Percentiles rank a stretch among this genome's conserved stretches.
These are phyloP conservation scores for Hyaloperonospora arabidopsidis DNA, from an alignment of 352 stramenopile species.

Conservation along the genomic window DNA sequence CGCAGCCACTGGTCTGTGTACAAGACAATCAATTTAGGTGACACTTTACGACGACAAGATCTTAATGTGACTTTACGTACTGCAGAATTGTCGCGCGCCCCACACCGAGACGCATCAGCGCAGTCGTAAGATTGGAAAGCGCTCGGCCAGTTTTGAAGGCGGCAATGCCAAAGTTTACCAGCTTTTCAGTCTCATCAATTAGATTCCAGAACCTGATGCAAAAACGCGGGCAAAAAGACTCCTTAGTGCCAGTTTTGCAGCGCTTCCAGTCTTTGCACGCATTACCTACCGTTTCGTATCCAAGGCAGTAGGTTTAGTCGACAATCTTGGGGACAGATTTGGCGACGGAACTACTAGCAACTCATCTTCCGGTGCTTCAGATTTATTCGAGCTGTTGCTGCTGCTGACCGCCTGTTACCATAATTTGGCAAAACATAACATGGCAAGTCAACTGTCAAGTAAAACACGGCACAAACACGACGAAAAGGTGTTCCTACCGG, in stretches of 20 bases:
- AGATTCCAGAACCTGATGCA: conserved; percentile 54
- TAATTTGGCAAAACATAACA: neutral
- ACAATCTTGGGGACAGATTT: conserved; percentile 25
- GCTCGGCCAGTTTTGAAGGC: conserved; percentile 36
- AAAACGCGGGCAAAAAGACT: neutral
- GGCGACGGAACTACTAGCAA: conserved; percentile 45
- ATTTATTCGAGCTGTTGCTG: conserved; percentile 26
- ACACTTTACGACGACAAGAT: neutral
- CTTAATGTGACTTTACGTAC: conserved; percentile 30
- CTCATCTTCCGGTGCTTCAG: conserved; percentile 59
- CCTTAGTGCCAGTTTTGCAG: neutral
- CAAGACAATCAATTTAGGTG: neutral
- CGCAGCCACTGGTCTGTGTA: conserved; percentile 36
- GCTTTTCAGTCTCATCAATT: conserved; percentile 49
- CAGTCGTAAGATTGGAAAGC: conserved; percentile 37
- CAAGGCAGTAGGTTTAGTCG: conserved; percentile 25
- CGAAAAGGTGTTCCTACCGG: conserved; percentile 21
- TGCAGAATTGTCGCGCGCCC: conserved; percentile 47
- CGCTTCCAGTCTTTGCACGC: neutral
- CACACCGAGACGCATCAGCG: conserved; percentile 49
- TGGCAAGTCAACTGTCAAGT: neutral
- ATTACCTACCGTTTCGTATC: conserved; percentile 40
- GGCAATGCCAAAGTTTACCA: conserved; percentile 61
- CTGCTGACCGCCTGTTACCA: conserved; percentile 12
- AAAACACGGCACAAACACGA: neutral